These are phyloP conservation scores for Fusarium denticulatum DNA, from an alignment of 2,329 filamentous ascomycete species.

Conservation along the genomic window DNA sequence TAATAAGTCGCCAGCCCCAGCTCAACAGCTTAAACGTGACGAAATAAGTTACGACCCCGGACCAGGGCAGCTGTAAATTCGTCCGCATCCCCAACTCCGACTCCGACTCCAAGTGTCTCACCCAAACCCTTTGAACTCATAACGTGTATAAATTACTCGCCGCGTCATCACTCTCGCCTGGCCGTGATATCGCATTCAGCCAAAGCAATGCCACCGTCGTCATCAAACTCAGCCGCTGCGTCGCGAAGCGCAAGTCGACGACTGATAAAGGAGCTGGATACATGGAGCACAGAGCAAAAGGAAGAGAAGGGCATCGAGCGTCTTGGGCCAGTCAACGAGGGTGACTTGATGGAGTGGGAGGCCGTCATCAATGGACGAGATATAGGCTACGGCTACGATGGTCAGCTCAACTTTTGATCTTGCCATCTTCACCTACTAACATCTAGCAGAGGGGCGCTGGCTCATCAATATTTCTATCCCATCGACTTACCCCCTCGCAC, in stretches of 20 bases:
- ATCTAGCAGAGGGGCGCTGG: slow-evolving; percentile 75
- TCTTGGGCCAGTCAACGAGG: slow-evolving; percentile 63
- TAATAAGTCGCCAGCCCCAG: slow-evolving; percentile 3
- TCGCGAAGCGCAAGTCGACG: slow-evolving; percentile 63
- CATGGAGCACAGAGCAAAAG: slow-evolving; percentile 60
- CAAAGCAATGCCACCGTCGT: slow-evolving; percentile 27
- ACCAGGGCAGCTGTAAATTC: not conserved
- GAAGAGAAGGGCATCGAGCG: slow-evolving; percentile 67
- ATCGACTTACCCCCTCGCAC: slow-evolving; percentile 77
- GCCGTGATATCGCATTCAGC: slow-evolving; percentile 10
- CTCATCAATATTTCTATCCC: slow-evolving; percentile 82
- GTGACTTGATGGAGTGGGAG: slow-evolving; percentile 67
- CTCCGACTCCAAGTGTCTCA: not conserved
- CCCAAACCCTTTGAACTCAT: not conserved
- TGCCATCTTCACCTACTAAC: not conserved
- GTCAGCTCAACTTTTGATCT: slow-evolving; percentile 45
- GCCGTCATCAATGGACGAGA: slow-evolving; percentile 69
- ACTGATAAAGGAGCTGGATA: slow-evolving; percentile 67
- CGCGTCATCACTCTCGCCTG: not conserved
- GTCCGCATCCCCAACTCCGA: not conserved
- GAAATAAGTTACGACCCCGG: slow-evolving; percentile 29
- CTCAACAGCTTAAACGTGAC: slow-evolving; percentile 14
- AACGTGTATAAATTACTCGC: not conserved
- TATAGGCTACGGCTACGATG: slow-evolving; percentile 65
- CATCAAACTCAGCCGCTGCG: slow-evolving; percentile 35